These are phyloP conservation scores for Lentinula sp. DNA, from an alignment of 768 basidiomycete genomes.

Conservation along the genomic window DNA sequence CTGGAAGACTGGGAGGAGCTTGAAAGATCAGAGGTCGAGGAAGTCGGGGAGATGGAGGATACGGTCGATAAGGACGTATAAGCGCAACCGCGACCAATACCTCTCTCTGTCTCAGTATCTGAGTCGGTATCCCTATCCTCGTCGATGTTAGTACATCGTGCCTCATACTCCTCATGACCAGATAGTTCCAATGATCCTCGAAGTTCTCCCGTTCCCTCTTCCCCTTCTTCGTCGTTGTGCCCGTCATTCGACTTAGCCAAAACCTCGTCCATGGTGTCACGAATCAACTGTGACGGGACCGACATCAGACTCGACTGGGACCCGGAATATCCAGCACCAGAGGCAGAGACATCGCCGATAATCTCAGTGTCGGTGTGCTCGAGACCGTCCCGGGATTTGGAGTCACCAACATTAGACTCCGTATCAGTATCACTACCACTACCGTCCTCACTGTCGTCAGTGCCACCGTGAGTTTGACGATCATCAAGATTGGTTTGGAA, in stretches of 20 bases:
- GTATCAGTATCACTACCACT: background rate
- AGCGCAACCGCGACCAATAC: too few species aligned
- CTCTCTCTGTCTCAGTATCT: too few species aligned
- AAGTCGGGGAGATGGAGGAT: too few species aligned
- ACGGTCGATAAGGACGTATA: too few species aligned
- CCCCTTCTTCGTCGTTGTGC: background rate
- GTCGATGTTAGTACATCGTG: too few species aligned
- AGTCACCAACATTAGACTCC: background rate
- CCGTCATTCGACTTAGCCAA: background rate
- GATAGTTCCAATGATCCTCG: background rate
- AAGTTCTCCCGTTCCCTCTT: background rate
- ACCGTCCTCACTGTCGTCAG: background rate
- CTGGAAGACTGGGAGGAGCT: too few species aligned
- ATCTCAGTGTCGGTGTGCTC: background rate
- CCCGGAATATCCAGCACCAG: background rate
- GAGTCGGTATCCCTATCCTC: too few species aligned
- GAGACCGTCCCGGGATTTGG: background rate
- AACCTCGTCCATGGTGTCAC: background rate
- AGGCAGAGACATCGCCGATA: background rate
- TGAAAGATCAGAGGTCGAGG: too few species aligned
- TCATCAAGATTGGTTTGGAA: background rate
- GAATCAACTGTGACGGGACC: background rate
- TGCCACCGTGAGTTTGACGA: background rate
- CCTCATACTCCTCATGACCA: too few species aligned
- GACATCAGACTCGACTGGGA: background rate